These are phyloP conservation scores for Nyssa sinensis DNA, from an alignment of 148 eudicot genomes.

Conservation along the genomic window DNA sequence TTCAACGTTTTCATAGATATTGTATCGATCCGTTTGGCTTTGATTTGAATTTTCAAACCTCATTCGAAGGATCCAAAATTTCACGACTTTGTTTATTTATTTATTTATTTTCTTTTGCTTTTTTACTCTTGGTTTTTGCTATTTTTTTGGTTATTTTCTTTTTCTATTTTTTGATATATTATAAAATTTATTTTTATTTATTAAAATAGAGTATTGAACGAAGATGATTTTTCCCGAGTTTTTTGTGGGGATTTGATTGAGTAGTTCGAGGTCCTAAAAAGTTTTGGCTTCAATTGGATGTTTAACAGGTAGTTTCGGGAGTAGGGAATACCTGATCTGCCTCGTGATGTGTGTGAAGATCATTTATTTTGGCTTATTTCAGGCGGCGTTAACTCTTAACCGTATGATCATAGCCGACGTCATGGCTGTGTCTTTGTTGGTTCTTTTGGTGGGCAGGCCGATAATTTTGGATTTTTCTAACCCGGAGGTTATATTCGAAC, in stretches of 20 bases:
- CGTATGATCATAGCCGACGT: slow-evolving; percentile 10
- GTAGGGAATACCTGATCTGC: slow-evolving; percentile 7
- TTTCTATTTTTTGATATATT: no score
- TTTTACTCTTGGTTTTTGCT: no score
- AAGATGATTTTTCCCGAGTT: not conserved
- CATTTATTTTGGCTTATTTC: not conserved
- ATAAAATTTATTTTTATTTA: not conserved
- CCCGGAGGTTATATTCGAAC: no score
- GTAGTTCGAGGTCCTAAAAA: not conserved
- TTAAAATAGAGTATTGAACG: not conserved
- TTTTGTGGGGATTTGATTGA: not conserved
- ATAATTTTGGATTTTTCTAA: not conserved
- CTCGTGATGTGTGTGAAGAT: slow-evolving; percentile 2
- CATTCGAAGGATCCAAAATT: not conserved
- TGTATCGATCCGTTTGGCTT: not conserved
- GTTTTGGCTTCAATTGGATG: not conserved
- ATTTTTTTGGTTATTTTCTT: no score
- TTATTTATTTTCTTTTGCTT: no score
- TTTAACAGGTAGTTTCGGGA: not conserved
- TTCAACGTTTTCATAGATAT: not conserved
- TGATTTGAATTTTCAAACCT: not conserved
- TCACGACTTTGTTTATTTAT: no score
- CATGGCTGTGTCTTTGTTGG: slow-evolving; percentile 13
- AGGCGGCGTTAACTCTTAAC: slow-evolving; percentile 18
- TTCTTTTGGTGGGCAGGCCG: not conserved